A percentile compares a stretch with the other conserved stretches of the same genome.
Conservation (phyloP, 2,329 filamentous ascomycete species). For the Sphaerostilbella broomeana region DNA sequence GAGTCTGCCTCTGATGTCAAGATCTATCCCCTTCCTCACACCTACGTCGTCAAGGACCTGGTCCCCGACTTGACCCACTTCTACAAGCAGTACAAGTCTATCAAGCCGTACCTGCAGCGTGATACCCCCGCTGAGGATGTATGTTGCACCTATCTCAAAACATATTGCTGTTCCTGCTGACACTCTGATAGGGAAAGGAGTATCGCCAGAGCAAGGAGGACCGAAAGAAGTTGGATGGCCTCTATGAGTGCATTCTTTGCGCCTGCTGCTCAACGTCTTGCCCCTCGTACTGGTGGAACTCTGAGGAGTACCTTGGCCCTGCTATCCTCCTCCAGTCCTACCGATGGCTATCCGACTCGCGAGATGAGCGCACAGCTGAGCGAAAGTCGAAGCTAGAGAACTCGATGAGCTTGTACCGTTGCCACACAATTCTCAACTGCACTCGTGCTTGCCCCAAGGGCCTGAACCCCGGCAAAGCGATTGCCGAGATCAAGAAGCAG, state of each 20-base stretch:
- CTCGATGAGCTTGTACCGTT: conserved; percentile 97
- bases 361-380: conserved; percentile 83
- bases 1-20: conserved; percentile 76
- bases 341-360: conserved; percentile 91
- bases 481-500: conserved; percentile 98
- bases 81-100: conserved; percentile 99
- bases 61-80: conserved; percentile 97
- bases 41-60: conserved; percentile 98
- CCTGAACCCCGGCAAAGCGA: conserved; percentile 87
- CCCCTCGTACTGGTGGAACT: conserved; percentile 99
- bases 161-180: too few species aligned
- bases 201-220: conserved; percentile 86
- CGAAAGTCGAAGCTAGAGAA: conserved; percentile 92
- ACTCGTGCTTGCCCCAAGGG: conserved; percentile 97
- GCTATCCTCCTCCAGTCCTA: conserved; percentile 96
- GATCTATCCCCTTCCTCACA: conserved; percentile 97
- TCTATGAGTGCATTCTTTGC: conserved; percentile 99
- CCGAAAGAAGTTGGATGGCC: conserved; percentile 91
- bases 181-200: conserved; percentile 66
- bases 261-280: conserved; percentile 98
- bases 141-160: conserved; percentile 39
- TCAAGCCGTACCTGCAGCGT: conserved; percentile 96
- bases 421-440: conserved; percentile 99
- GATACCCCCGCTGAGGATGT: conserved; percentile 78
- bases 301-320: conserved; percentile 95